phyloP scores from a whole-genome alignment of 106 monocot genomes.

The Xerophyta viscosa region DNA sequence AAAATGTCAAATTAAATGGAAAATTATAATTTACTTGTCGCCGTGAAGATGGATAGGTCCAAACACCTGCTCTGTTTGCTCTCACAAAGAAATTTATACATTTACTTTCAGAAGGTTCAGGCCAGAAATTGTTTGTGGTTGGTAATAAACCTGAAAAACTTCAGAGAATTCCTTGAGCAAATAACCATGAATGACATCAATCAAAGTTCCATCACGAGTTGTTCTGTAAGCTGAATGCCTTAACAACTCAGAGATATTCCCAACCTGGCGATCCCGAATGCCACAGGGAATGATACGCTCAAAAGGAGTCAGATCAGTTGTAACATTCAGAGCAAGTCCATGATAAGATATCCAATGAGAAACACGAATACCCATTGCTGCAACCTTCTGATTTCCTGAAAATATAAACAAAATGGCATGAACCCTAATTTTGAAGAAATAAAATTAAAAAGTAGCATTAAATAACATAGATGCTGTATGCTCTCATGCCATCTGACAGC shows the following conservation, averaged over 20 bases:
- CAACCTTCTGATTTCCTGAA: conserved; percentile 36
- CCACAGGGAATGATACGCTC: conserved; percentile 57
- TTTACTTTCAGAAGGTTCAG: conserved; percentile 1
- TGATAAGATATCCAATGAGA: conserved; percentile 41
- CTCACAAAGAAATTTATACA: not conserved
- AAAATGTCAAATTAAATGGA: no score
- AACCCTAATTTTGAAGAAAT: no score
- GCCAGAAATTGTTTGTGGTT: conserved; percentile 5
- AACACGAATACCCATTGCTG: conserved; percentile 36
- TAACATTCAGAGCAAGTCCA: conserved; percentile 37
- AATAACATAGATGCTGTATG: no score
- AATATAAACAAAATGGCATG: no score
- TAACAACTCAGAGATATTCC: conserved; percentile 36
- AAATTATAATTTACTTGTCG: no score
- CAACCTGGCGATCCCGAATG: conserved; percentile 48
- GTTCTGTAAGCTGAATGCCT: not conserved
- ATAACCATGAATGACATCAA: conserved; percentile 43
- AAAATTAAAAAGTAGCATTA: no score
- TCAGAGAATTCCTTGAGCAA: conserved; percentile 62
- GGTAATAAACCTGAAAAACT: conserved; percentile 71
- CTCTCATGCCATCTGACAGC: no score
- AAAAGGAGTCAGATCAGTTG: conserved; percentile 36
- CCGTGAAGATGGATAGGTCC: no score
- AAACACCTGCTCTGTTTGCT: no score
- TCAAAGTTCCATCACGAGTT: conserved; percentile 17